Evolutionary conservation across 1,284 basidiomycete genomes (phyloP).

Genomic region (Rhodofomes roseus): DNA sequence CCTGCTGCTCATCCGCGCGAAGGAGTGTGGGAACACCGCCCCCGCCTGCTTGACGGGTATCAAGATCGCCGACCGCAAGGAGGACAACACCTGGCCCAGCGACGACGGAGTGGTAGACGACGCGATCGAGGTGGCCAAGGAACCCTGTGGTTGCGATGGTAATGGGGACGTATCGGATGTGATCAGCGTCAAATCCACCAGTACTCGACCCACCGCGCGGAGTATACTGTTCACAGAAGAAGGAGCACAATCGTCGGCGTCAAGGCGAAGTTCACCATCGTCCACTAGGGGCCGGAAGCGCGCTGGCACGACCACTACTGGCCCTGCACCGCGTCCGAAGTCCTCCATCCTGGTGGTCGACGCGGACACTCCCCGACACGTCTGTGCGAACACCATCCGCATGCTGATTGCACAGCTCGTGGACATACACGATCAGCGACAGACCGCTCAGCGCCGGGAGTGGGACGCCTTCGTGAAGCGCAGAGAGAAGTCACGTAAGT

Average conservation of each 20-base stretch:
- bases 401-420: constrained; percentile 78
- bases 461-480: constrained; percentile 90
- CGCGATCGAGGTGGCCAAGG: constrained; percentile 58
- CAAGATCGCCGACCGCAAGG: constrained; percentile 78
- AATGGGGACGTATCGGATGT: constrained; percentile 24
- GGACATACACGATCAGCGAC: constrained; percentile 82
- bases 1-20: constrained; percentile 69
- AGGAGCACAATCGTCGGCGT: constrained; percentile 16
- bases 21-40: constrained; percentile 70
- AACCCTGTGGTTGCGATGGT: constrained; percentile 54
- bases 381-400: constrained; percentile 75
- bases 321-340: constrained; percentile 29
- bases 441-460: constrained; percentile 68
- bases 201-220: constrained; percentile 22
- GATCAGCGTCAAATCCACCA: constrained; percentile 23
- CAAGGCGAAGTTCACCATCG: constrained; percentile 43
- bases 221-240: constrained; percentile 16
- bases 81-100: constrained; percentile 72
- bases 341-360: constrained; percentile 55
- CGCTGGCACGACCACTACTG: constrained; percentile 32
- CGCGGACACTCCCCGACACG: constrained; percentile 60
- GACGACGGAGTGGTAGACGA: constrained; percentile 38
- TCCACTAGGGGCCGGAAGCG: constrained; percentile 47
- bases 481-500: constrained; percentile 45
- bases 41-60: constrained; percentile 85